Percentiles rank a stretch among this genome's conserved stretches.
phyloP scores from a whole-genome alignment of 805 yeast species.

The Ogataea kodamae region DNA sequence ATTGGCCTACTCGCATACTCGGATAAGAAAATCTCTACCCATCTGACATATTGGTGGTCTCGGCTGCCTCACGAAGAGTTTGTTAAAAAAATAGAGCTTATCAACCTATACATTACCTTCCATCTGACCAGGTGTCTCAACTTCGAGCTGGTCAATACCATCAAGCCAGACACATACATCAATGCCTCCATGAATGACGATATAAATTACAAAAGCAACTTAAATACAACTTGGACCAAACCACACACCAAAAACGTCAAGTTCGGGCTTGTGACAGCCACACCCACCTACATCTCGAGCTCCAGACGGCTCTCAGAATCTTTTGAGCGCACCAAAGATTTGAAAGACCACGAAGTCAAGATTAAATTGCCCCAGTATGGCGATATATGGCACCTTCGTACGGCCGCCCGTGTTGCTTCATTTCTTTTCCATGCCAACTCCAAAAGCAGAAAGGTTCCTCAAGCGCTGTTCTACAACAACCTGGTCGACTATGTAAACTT shows the following conservation, averaged over 20 bases:
- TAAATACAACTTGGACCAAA: slow-evolving; percentile 24
- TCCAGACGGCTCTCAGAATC: slow-evolving; percentile 11
- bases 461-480: slow-evolving; percentile 66
- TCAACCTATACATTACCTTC: slow-evolving; percentile 76
- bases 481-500: slow-evolving; percentile 77
- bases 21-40: slow-evolving; percentile 37
- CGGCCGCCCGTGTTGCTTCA: slow-evolving; percentile 60
- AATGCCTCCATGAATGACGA: slow-evolving; percentile 25
- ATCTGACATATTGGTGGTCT: slow-evolving; percentile 53
- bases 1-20: slow-evolving; percentile 64
- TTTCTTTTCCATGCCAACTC: slow-evolving; percentile 55
- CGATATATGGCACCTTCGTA: slow-evolving; percentile 74
- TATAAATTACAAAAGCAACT: slow-evolving; percentile 29
- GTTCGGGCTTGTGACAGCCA: slow-evolving; percentile 25
- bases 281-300: slow-evolving; percentile 25
- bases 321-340: slow-evolving; percentile 11
- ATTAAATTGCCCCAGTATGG: slow-evolving; percentile 61
- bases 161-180: slow-evolving; percentile 20
- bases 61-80: slow-evolving; percentile 43
- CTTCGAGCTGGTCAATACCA: slow-evolving; percentile 26
- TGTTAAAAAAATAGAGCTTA: slow-evolving; percentile 53
- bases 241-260: slow-evolving; percentile 26
- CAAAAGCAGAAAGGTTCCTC: slow-evolving; percentile 29
- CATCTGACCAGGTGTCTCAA: slow-evolving; percentile 57
- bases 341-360: slow-evolving; percentile 30